These are phyloP conservation scores for Dioszegia aurantiaca DNA, from an alignment of 768 basidiomycete species.

Conservation along the genomic window DNA sequence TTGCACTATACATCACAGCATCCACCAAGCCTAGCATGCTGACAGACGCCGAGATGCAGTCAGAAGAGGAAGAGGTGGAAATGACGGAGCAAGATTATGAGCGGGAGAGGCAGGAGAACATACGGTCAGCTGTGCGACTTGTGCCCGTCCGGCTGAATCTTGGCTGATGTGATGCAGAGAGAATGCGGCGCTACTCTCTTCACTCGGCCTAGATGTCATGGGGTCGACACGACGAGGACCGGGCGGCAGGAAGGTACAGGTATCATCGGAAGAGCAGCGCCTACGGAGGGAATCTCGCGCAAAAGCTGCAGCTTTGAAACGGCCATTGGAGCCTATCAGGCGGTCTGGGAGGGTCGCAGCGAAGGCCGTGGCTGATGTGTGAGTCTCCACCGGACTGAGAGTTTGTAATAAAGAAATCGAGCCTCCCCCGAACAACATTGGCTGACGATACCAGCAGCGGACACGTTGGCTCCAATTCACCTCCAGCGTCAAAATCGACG, in stretches of 20 bases:
- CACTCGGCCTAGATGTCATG: slow-evolving; percentile 24
- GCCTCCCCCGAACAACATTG: too few species aligned
- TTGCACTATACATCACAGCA: too few species aligned
- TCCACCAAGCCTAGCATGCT: not conserved
- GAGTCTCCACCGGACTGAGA: not conserved
- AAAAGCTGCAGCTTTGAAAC: slow-evolving; percentile 1
- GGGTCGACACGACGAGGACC: not conserved
- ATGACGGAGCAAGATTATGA: slow-evolving; percentile 29
- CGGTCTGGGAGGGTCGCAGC: slow-evolving; percentile 29
- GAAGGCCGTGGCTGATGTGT: not conserved
- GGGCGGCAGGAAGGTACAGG: slow-evolving; percentile 2
- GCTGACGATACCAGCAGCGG: not conserved
- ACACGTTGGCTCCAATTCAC: not conserved
- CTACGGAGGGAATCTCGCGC: not conserved
- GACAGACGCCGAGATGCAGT: not conserved
- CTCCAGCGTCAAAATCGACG: too few species aligned
- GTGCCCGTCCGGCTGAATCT: too few species aligned
- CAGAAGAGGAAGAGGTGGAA: slow-evolving; percentile 16
- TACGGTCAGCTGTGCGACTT: slow-evolving; percentile 31
- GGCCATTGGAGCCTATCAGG: slow-evolving; percentile 10
- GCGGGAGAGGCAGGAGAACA: slow-evolving; percentile 38
- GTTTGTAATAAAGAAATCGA: too few species aligned
- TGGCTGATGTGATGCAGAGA: slow-evolving; percentile 12
- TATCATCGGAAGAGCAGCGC: slow-evolving; percentile 2
- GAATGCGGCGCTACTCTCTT: slow-evolving; percentile 28